Evolutionary conservation across 176 grass and related monocot genomes (phyloP).

Genomic region (Triticum dicoccoides): DNA sequence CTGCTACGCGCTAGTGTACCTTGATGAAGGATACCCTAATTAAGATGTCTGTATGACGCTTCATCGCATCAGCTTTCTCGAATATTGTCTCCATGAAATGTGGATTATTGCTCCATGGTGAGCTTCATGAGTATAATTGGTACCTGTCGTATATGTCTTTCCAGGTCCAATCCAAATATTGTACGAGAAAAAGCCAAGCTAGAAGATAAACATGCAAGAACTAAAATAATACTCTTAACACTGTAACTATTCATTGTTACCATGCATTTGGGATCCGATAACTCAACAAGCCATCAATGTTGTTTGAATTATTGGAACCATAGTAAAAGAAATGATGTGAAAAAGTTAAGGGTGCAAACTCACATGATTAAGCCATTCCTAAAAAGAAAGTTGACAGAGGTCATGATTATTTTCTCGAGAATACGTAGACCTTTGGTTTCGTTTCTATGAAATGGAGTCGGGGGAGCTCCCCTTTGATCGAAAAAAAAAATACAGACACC

Average conservation of each 20-base stretch:
- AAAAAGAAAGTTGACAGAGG: no score
- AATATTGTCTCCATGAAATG: slow-evolving; percentile 94
- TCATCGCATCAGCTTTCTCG: slow-evolving; percentile 55
- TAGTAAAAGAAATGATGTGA: no score
- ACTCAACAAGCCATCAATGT: neutral
- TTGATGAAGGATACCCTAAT: slow-evolving; percentile 35
- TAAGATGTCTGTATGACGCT: slow-evolving; percentile 53
- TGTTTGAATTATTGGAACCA: neutral
- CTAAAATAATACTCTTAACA: neutral
- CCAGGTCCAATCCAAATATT: no score
- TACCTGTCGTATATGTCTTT: no score
- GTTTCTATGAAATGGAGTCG: no score
- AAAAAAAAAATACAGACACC: neutral
- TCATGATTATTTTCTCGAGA: no score
- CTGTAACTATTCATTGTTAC: neutral
- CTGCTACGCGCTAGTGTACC: no score
- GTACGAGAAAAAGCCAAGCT: no score
- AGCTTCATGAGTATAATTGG: slow-evolving; percentile 25
- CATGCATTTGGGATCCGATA: neutral
- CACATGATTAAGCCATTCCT: no score
- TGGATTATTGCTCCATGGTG: slow-evolving; percentile 73
- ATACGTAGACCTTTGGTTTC: no score
- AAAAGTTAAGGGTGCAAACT: no score
- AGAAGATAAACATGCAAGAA: slow-evolving; percentile 21
- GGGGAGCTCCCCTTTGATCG: no score